Base-by-base conservation (phyloP, 1,139 yeast species). In the Pichia sp. region DNA sequence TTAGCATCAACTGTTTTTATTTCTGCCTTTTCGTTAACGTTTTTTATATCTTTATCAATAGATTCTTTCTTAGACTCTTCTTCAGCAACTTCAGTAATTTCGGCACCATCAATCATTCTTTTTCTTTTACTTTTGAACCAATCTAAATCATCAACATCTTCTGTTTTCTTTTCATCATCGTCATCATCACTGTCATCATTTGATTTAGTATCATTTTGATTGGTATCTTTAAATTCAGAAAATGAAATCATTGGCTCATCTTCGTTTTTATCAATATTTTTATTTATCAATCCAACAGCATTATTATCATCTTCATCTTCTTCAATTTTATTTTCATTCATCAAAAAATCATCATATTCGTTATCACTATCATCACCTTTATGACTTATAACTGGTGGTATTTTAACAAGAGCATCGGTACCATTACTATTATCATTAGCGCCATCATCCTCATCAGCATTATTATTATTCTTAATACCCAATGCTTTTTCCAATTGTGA, bases 111-210 rank as follows among this genome's bases (percentile, higher is more conserved):
- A 52, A 58, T 78, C 60, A 89, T 86, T 59, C 95, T 78, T 23
- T 75, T 78, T 63, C 95, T 75, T 62, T 87, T 79, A 57, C 76
- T 76, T 56, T 80, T 80, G 51, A 92, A 73, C 98, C 98, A 90
- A 51, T 90, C 96, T 47, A 86, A 66, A 67, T 90, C 97, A 16
- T 94, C 74, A 9, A 87, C 72, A 22, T 43, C 37, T 26, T 64
- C 69, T 45, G 39, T 41, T 5, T 32, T 36, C 4, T 55, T 59
- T 1, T 54, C 60, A 3, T 56, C 60, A 51, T 37, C 41, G 23
- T 44, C 41, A 5, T 25, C 26, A 22, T 11, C 25, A 32, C 6
- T 11, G 10, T 35, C 26, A 10, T 37, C 45, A 2, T 45, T 41
- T 29, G 35, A 30, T 22, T 28, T 20, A 5, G 76, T 72, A 45